Evolutionary conservation across 2,329 filamentous ascomycete genomes (phyloP).

Genomic region (Ophiostoma australiae): DNA sequence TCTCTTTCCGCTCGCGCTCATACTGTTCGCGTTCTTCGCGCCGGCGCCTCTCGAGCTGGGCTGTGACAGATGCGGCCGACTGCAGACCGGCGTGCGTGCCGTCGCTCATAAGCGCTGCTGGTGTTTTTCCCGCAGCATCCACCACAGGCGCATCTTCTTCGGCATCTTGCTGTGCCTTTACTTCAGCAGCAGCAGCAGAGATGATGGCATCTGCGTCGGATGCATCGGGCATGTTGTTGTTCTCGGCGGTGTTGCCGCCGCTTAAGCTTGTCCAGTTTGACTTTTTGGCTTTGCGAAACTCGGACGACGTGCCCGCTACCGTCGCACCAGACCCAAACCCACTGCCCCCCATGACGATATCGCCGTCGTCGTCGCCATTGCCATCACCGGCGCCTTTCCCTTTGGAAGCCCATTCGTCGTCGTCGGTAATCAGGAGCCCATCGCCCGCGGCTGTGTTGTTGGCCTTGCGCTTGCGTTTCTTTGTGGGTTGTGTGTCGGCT

Average conservation of each 20-base stretch:
- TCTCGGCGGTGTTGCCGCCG: constrained; percentile 33
- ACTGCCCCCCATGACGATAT: constrained; percentile 38
- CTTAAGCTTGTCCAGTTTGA: constrained; percentile 74
- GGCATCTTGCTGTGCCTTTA: constrained; percentile 45
- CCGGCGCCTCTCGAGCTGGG: constrained; percentile 57
- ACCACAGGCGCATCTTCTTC: constrained; percentile 49
- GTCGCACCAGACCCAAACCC: constrained; percentile 36
- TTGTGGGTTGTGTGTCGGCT: constrained; percentile 54
- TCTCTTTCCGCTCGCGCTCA: constrained; percentile 29
- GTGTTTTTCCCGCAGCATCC: constrained; percentile 41
- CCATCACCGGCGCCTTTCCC: constrained; percentile 41
- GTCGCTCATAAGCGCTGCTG: constrained; percentile 67
- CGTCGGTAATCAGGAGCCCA: constrained; percentile 61
- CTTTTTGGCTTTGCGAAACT: constrained; percentile 71
- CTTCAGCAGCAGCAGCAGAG: constrained; percentile 64
- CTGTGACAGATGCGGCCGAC: constrained; percentile 70
- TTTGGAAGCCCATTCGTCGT: constrained; percentile 50
- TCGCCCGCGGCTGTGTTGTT: constrained; percentile 31
- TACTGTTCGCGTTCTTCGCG: constrained; percentile 35
- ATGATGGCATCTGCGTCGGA: constrained; percentile 64
- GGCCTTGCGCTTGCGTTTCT: constrained; percentile 61
- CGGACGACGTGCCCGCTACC: constrained; percentile 49
- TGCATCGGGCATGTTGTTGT: constrained; percentile 29
- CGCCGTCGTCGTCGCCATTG: constrained; percentile 21
- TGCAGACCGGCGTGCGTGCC: constrained; percentile 86